Conservation (phyloP, 768 basidiomycete genomes). For the Lactifluus echinatus region DNA sequence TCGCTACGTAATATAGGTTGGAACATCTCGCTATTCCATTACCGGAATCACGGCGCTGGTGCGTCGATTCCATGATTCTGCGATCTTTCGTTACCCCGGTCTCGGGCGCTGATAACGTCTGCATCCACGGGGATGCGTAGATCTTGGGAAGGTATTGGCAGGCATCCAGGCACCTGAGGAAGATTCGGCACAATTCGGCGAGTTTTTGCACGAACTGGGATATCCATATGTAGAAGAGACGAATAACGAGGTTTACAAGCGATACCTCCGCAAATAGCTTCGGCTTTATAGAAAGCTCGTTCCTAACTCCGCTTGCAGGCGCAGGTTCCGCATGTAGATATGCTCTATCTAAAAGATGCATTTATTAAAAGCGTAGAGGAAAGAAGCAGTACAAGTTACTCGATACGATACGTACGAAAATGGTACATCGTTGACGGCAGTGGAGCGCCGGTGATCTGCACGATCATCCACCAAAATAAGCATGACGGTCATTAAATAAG, state of each 20-base stretch:
- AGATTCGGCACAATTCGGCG: slow-evolving; percentile 59
- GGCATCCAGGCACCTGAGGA: slow-evolving; percentile 82
- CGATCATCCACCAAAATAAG: no score
- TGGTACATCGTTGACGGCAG: not conserved
- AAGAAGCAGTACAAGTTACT: not conserved
- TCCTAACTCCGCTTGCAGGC: not conserved
- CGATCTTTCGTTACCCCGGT: not conserved
- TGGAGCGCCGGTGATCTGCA: no score
- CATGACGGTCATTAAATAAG: no score
- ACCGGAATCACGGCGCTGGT: slow-evolving; percentile 97
- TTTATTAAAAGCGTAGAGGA: not conserved
- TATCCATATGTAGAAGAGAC: slow-evolving; percentile 94
- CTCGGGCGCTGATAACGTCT: not conserved
- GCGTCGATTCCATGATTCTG: slow-evolving; percentile 28
- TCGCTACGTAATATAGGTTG: slow-evolving; percentile 67
- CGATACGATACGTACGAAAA: not conserved
- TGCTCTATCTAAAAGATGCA: not conserved
- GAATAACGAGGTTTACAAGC: slow-evolving; percentile 72
- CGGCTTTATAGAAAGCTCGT: no score
- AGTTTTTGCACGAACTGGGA: slow-evolving; percentile 68
- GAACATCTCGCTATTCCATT: slow-evolving; percentile 97
- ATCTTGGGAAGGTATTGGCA: slow-evolving; percentile 86
- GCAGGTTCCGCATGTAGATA: not conserved
- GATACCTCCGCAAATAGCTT: slow-evolving; percentile 46
- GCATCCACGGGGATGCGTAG: slow-evolving; percentile 32